Percentiles rank a stretch among this genome's conserved stretches.
These are phyloP conservation scores for Mycothermus thermophilus DNA, from an alignment of 495 filamentous ascomycete genomes.

Conservation along the genomic window DNA sequence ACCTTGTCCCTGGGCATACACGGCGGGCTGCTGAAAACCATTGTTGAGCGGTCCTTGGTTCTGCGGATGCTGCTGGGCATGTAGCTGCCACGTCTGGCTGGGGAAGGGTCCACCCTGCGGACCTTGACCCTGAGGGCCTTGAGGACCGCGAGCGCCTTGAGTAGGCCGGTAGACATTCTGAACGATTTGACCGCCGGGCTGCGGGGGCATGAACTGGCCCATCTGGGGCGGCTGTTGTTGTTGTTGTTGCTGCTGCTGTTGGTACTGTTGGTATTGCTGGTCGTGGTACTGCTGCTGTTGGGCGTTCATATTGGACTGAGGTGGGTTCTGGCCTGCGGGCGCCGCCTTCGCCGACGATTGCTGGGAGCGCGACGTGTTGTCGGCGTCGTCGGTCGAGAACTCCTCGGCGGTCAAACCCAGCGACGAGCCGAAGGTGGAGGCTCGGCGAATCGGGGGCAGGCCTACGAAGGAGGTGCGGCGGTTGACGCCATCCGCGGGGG, in stretches of 20 bases:
- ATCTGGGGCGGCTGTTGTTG: conserved; percentile 4
- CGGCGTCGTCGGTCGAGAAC: conserved; percentile 11
- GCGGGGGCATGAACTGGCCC: conserved; percentile 7
- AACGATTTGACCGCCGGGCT: conserved; percentile 6
- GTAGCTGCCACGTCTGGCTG: conserved; percentile 11
- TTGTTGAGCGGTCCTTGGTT: too few relatives aligned
- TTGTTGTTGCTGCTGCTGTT: conserved; percentile 3
- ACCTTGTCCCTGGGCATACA: conserved; percentile 11
- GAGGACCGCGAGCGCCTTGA: conserved; percentile 7
- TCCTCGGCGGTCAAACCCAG: conserved; percentile 13
- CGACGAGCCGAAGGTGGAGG: conserved; percentile 35
- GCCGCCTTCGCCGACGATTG: neutral
- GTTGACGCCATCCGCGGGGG: conserved; percentile 10
- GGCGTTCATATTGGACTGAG: neutral
- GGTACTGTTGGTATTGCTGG: conserved; percentile 6
- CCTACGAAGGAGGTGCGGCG: conserved; percentile 29
- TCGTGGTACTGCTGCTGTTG: neutral
- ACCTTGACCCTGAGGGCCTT: conserved; percentile 6
- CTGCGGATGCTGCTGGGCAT: conserved; percentile 8
- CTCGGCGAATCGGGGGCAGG: conserved; percentile 38
- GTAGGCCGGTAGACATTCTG: conserved; percentile 19
- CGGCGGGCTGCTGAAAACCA: conserved; percentile 2
- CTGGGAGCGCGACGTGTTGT: neutral
- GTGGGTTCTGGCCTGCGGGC: too few relatives aligned
- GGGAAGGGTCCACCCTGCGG: conserved; percentile 2